A percentile compares a stretch with the other conserved stretches of the same genome.
Conservation (phyloP, 2,329 filamentous ascomycete genomes). For the Fusarium pininemorale region DNA sequence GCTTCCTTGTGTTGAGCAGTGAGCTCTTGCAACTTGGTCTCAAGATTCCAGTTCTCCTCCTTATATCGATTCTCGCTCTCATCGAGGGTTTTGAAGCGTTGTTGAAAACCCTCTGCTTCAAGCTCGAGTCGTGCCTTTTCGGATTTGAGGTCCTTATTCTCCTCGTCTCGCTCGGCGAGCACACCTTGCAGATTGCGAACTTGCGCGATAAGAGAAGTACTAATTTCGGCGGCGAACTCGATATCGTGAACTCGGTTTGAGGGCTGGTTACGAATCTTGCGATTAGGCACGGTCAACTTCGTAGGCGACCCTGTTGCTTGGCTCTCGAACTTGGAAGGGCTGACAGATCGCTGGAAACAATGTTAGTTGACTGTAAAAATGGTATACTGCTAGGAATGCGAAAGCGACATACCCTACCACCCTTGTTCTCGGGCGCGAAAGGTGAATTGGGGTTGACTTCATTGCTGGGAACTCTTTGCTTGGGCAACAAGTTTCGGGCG, state of each 20-base stretch:
- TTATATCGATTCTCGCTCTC: conserved; percentile 97
- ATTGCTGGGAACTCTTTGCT: conserved; percentile 80
- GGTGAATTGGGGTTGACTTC: conserved; percentile 65
- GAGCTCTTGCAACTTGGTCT: conserved; percentile 89
- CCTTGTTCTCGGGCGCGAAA: conserved; percentile 61
- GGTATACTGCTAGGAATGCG: not conserved
- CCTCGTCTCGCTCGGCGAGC: conserved; percentile 87
- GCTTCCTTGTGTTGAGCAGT: conserved; percentile 78
- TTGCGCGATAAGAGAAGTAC: conserved; percentile 91
- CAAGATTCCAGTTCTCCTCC: conserved; percentile 98
- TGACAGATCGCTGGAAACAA: conserved; percentile 69
- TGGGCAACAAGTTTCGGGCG: conserved; percentile 85
- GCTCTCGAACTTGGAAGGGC: conserved; percentile 81
- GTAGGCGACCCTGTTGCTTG: conserved; percentile 87
- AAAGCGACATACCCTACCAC: conserved; percentile 59
- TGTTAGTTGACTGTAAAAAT: conserved; percentile 4
- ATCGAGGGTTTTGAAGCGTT: conserved; percentile 83
- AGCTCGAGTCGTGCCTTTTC: conserved; percentile 84
- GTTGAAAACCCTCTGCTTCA: conserved; percentile 80
- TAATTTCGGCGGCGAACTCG: conserved; percentile 98
- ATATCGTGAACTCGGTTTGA: conserved; percentile 92
- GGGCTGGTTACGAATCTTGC: conserved; percentile 90
- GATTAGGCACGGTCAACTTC: conserved; percentile 86
- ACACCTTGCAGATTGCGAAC: conserved; percentile 89
- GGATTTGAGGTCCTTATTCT: conserved; percentile 76